Conservation (phyloP, 2,329 filamentous ascomycete species). For the Colletotrichum magnum region DNA sequence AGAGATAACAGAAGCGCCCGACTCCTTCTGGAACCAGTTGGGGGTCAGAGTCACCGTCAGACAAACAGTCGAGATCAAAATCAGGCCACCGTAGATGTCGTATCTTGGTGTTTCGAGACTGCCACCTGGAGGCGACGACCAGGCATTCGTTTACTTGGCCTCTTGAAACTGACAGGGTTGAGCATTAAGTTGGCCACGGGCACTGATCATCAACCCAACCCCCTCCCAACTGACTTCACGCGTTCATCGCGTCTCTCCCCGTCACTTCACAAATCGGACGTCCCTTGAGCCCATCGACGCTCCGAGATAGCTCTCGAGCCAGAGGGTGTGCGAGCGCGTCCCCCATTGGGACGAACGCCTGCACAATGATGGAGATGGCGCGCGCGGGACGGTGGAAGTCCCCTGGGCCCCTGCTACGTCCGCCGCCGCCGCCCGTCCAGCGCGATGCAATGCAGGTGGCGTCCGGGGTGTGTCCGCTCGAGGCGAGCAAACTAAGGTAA, state of each 20-base stretch:
- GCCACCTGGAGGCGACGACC: neutral
- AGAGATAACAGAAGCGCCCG: neutral
- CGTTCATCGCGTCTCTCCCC: neutral
- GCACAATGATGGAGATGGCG: conserved; percentile 29
- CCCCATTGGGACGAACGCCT: conserved; percentile 33
- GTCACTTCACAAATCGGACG: neutral
- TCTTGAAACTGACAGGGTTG: too few species aligned
- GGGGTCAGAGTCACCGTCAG: too few species aligned
- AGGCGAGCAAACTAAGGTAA: neutral
- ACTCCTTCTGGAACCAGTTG: neutral
- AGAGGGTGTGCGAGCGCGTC: conserved; percentile 13
- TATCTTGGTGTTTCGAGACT: neutral
- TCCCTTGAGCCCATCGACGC: neutral
- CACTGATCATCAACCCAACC: too few species aligned
- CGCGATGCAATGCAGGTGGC: conserved; percentile 21
- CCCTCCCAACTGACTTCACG: too few species aligned
- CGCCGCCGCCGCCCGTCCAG: conserved; percentile 1
- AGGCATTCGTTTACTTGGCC: too few species aligned
- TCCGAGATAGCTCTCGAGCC: neutral
- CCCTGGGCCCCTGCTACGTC: conserved; percentile 5
- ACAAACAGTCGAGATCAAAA: neutral
- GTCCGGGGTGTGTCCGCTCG: conserved; percentile 15
- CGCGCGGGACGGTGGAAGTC: conserved; percentile 22
- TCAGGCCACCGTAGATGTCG: neutral
- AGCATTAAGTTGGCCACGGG: too few species aligned